phyloP scores from a whole-genome alignment of 768 basidiomycete genomes.

The Nevesoporus exiguus region DNA sequence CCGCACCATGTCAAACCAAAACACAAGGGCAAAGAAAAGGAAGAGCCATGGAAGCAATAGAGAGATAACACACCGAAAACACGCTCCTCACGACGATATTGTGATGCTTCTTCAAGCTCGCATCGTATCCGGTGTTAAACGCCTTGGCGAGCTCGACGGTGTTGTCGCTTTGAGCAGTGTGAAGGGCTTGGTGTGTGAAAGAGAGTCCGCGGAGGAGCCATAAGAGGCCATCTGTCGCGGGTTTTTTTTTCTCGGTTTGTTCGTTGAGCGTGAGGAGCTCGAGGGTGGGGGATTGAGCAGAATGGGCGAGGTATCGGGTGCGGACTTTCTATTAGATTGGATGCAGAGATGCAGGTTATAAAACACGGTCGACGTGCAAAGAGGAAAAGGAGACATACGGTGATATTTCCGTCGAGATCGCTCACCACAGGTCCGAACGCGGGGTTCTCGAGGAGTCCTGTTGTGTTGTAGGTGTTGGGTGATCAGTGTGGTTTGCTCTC shows the following conservation, averaged over 20 bases:
- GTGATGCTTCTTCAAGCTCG: slow-evolving; percentile 81
- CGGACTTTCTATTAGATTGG: slow-evolving; percentile 73
- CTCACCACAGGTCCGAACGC: slow-evolving; percentile 81
- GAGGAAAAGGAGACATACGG: slow-evolving; percentile 45
- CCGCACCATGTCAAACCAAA: neutral
- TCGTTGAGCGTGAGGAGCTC: slow-evolving; percentile 84
- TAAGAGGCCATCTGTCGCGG: slow-evolving; percentile 86
- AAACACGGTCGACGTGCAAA: neutral
- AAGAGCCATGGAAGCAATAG: neutral
- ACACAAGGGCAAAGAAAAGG: neutral
- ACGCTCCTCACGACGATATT: slow-evolving; percentile 67
- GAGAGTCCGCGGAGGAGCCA: slow-evolving; percentile 91
- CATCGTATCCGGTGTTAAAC: slow-evolving; percentile 80
- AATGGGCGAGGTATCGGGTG: slow-evolving; percentile 66
- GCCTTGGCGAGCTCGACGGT: slow-evolving; percentile 53
- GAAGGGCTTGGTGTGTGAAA: slow-evolving; percentile 84
- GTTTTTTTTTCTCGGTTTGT: slow-evolving; percentile 79
- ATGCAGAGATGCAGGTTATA: neutral
- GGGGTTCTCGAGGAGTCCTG: slow-evolving; percentile 26
- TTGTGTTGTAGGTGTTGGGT: neutral
- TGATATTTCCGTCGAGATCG: slow-evolving; percentile 91
- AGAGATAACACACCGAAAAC: slow-evolving; percentile 44
- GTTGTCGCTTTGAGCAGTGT: slow-evolving; percentile 64
- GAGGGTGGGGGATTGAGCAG: slow-evolving; percentile 67
- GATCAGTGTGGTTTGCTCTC: neutral